phyloP scores from a whole-genome alignment of 192 early-diverging fungal genomes.

The Mortierella hygrophila region DNA sequence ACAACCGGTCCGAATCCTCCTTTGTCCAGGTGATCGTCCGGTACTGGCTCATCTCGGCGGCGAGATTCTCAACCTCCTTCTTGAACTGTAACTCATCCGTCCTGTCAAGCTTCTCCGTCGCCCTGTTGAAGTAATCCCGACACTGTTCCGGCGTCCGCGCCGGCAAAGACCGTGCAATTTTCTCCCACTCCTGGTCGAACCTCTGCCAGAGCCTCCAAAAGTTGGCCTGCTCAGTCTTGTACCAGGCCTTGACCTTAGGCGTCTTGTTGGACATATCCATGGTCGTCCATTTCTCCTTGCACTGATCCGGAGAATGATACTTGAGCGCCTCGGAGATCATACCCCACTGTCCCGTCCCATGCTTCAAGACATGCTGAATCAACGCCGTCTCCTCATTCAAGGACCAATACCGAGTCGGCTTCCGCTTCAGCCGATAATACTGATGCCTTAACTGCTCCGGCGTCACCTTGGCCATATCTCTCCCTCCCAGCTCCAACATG shows the following conservation, averaged over 20 bases:
- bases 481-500: slow-evolving; percentile 43
- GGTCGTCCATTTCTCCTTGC: slow-evolving; percentile 29
- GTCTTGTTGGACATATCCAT: slow-evolving; percentile 28
- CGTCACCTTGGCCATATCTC: slow-evolving; percentile 49
- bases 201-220: slow-evolving; percentile 46
- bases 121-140: slow-evolving; percentile 21
- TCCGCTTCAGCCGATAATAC: slow-evolving; percentile 25
- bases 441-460: slow-evolving; percentile 39
- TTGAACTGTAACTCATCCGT: slow-evolving; percentile 7
- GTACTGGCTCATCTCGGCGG: not conserved
- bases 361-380: slow-evolving; percentile 50
- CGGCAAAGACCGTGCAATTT: slow-evolving; percentile 12
- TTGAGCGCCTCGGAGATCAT: slow-evolving; percentile 22
- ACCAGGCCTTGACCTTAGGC: slow-evolving; percentile 34
- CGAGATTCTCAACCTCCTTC: not conserved
- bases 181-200: slow-evolving; percentile 20
- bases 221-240: slow-evolving; percentile 32
- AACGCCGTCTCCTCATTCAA: slow-evolving; percentile 36
- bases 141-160: slow-evolving; percentile 9
- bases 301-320: slow-evolving; percentile 31
- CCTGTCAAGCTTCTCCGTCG: slow-evolving; percentile 3
- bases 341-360: slow-evolving; percentile 33
- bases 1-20: slow-evolving; percentile 43
- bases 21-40: slow-evolving; percentile 15
- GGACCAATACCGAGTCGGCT: slow-evolving; percentile 14